These are phyloP conservation scores for Kockovaella imperatae DNA, from an alignment of 768 basidiomycete genomes.

Conservation along the genomic window DNA sequence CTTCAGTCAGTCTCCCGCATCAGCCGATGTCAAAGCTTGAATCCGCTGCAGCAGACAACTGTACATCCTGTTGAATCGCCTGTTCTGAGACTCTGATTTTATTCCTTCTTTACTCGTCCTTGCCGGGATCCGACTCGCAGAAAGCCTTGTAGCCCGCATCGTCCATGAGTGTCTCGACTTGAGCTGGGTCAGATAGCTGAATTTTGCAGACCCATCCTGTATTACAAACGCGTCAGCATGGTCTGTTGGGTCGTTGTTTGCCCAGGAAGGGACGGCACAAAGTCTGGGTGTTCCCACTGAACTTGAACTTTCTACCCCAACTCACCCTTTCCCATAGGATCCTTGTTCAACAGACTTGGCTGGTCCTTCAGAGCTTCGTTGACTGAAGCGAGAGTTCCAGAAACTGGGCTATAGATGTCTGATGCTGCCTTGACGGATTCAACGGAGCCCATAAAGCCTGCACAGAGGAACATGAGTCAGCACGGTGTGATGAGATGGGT, in stretches of 20 bases:
- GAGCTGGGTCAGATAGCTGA: constrained; percentile 63
- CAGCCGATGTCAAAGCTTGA: no score
- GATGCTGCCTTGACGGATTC: constrained; percentile 96
- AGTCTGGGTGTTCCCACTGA: neutral
- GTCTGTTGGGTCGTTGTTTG: no score
- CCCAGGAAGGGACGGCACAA: neutral
- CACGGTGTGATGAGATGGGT: constrained; percentile 14
- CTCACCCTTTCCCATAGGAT: constrained; percentile 72
- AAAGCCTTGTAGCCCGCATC: constrained; percentile 65
- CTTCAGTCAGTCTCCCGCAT: no score
- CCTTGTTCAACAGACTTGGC: constrained; percentile 81
- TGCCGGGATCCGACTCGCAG: constrained; percentile 48
- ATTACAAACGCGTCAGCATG: neutral
- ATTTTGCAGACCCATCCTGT: constrained; percentile 96
- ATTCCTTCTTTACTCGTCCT: neutral
- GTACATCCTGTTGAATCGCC: no score
- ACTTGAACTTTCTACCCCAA: no score
- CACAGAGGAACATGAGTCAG: neutral
- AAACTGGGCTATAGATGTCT: constrained; percentile 91
- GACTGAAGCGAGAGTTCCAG: constrained; percentile 70
- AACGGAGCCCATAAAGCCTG: constrained; percentile 81
- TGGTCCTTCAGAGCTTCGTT: constrained; percentile 61
- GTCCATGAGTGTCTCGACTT: constrained; percentile 70
- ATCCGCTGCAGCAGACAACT: no score
- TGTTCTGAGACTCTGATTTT: no score